Evolutionary conservation across 257 asterid genomes (phyloP).

Genomic region (Scutellaria baicalensis): DNA sequence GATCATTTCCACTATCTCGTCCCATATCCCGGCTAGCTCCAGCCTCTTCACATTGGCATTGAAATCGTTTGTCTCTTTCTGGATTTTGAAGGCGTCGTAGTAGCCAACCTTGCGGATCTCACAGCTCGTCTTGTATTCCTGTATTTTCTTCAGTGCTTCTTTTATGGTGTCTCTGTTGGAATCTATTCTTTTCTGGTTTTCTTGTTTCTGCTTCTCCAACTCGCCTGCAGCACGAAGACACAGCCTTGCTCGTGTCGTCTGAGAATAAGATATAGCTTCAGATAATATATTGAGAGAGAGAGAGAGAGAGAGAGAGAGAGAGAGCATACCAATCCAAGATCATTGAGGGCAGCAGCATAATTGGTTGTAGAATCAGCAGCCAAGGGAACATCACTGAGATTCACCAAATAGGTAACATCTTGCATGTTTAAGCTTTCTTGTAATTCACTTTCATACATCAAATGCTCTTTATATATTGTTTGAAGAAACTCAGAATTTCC

Average conservation of each 20-base stretch:
- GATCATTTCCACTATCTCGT: constrained; percentile 68
- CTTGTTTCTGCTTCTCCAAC: constrained; percentile 57
- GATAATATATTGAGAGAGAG: not conserved
- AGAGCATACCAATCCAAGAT: constrained; percentile 63
- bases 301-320: not conserved
- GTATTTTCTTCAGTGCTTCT: constrained; percentile 44
- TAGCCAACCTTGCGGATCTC: constrained; percentile 68
- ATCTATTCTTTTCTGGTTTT: constrained; percentile 52
- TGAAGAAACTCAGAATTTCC: constrained; percentile 25
- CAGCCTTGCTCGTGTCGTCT: constrained; percentile 67
- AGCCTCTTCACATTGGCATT: constrained; percentile 53
- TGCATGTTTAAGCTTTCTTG: constrained; percentile 68
- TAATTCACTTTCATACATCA: constrained; percentile 51
- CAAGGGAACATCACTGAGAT: constrained; percentile 59
- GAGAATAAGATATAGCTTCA: constrained; percentile 7
- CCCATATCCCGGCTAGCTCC: constrained; percentile 74
- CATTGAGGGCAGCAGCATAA: constrained; percentile 48
- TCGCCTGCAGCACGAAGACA: constrained; percentile 91
- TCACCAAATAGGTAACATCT: constrained; percentile 40
- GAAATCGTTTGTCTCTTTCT: constrained; percentile 49
- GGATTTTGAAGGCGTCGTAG: constrained; percentile 75
- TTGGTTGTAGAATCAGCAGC: constrained; percentile 29
- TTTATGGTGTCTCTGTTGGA: constrained; percentile 36
- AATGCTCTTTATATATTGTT: constrained; percentile 43
- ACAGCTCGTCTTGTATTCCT: constrained; percentile 58